Evolutionary conservation across 164 flowering plant genomes (phyloP).

Genomic region (Buxus sempervirens): DNA sequence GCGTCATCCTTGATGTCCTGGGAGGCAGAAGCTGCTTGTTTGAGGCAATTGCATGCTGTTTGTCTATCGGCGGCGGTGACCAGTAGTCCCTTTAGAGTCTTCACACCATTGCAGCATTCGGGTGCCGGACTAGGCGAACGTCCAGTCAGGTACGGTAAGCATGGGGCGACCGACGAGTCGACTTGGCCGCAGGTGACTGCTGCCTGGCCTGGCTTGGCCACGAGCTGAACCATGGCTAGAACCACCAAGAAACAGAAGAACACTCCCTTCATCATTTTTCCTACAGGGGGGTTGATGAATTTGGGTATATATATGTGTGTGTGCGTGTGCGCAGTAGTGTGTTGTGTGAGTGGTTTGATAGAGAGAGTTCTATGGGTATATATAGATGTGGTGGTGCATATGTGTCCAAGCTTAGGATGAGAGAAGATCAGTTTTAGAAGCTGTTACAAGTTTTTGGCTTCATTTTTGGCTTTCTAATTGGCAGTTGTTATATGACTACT

Average conservation of each 20-base stretch:
- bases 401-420: neutral
- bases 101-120: slow-evolving; percentile 24
- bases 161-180: slow-evolving; percentile 7
- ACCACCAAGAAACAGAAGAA: slow-evolving; percentile 6
- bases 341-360: neutral
- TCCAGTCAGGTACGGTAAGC: slow-evolving; percentile 19
- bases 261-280: slow-evolving; percentile 14
- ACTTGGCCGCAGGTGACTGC: slow-evolving; percentile 18
- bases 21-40: slow-evolving; percentile 11
- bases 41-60: slow-evolving; percentile 22
- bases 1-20: slow-evolving; percentile 16
- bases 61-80: slow-evolving; percentile 8
- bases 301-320: neutral
- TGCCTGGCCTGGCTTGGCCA: slow-evolving; percentile 15
- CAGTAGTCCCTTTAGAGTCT: slow-evolving; percentile 9
- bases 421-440: neutral
- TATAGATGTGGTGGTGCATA: neutral
- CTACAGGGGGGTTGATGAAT: neutral
- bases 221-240: slow-evolving; percentile 11
- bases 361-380: neutral
- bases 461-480: neutral
- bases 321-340: neutral
- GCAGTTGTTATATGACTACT: too few relatives aligned
- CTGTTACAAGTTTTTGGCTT: neutral
- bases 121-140: neutral